These are phyloP conservation scores for Gaertneriomyces sp. DNA, from an alignment of 192 early-diverging fungal species.

Conservation along the genomic window DNA sequence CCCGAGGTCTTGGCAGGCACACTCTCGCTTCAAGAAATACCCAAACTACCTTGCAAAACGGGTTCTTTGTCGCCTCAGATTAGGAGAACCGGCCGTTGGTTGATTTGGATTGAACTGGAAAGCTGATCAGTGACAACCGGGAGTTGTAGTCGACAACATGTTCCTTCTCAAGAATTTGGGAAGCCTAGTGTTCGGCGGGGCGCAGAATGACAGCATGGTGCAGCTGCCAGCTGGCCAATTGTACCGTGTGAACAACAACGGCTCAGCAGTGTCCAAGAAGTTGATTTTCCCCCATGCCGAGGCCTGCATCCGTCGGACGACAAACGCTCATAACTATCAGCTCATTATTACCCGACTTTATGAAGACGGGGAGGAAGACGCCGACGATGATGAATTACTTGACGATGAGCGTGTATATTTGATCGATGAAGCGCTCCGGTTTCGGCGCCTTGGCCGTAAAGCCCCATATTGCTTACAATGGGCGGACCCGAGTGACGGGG, in stretches of 20 bases:
- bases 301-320: conserved; percentile 66
- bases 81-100: no score
- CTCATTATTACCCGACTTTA: conserved; percentile 72
- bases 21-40: no score
- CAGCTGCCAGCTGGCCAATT: conserved; percentile 63
- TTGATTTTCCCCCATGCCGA: conserved; percentile 62
- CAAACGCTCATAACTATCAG: conserved; percentile 62
- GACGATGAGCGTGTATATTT: conserved; percentile 72
- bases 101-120: no score
- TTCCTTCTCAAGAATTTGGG: conserved; percentile 64
- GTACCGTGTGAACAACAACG: conserved; percentile 41
- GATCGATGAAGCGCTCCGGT: conserved; percentile 52
- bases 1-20: no score
- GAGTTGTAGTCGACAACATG: background rate
- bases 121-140: no score
- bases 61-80: no score
- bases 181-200: conserved; percentile 62
- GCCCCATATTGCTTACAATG: conserved; percentile 40
- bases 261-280: conserved; percentile 47
- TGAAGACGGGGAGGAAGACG: conserved; percentile 72
- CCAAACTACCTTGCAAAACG: no score
- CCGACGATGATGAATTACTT: conserved; percentile 50
- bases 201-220: conserved; percentile 35
- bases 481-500: conserved; percentile 40
- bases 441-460: conserved; percentile 26